These are phyloP conservation scores for Didymella arachidicola DNA, from an alignment of 2,329 filamentous ascomycete genomes.

Conservation along the genomic window DNA sequence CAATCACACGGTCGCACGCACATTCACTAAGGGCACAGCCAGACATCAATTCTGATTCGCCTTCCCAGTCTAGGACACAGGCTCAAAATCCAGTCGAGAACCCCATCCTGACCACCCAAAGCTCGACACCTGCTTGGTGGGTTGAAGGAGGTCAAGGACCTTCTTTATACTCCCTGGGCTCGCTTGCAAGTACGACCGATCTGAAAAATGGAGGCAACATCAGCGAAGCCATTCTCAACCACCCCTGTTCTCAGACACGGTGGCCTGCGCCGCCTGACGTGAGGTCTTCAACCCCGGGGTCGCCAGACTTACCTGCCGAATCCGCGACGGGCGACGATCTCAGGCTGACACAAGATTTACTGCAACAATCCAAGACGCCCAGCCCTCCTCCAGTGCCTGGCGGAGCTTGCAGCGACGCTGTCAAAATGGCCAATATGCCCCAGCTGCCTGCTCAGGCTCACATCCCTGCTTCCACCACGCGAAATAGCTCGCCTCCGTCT, in stretches of 20 bases:
- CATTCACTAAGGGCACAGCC: background rate
- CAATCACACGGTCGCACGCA: background rate
- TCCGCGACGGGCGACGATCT: background rate
- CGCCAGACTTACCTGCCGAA: background rate
- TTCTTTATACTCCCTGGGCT: background rate
- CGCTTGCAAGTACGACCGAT: background rate
- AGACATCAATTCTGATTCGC: background rate
- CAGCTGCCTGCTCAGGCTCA: background rate
- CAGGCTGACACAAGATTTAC: background rate
- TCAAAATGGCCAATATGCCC: background rate
- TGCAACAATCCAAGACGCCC: background rate
- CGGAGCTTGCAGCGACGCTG: background rate
- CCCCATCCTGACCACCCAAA: background rate
- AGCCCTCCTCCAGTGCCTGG: too few species aligned
- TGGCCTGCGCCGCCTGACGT: too few species aligned
- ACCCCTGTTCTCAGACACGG: background rate
- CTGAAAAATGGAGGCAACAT: background rate
- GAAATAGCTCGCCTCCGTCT: background rate
- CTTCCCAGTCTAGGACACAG: background rate
- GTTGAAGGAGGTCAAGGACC: background rate
- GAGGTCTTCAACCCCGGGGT: background rate
- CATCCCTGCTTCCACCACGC: background rate
- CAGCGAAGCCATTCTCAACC: background rate
- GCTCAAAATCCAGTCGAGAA: background rate
- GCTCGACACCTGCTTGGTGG: background rate